Evolutionary conservation across 1,284 basidiomycete genomes (phyloP), one percentile per base, ranked within the genome.

Genomic region (Neonothopanus nambi): DNA sequence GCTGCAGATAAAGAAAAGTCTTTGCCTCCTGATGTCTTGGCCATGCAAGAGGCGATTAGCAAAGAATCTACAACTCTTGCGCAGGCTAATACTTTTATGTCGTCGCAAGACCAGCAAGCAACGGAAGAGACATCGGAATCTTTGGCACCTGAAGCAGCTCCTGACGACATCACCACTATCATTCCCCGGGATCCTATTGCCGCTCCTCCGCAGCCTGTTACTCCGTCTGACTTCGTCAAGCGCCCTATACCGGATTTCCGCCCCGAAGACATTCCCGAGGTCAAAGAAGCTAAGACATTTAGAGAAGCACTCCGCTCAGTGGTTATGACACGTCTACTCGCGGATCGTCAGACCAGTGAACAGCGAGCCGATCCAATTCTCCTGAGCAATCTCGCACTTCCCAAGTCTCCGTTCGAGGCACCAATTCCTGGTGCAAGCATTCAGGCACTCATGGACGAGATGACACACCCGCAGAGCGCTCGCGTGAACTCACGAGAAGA

Each of bases 341-440:
- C 70, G 56, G 84, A 88, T 63, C 72, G 67, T 15, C 83, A 87
- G 65, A 78, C 84, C 8, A 77, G 79, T 45, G 76, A 79, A 52
- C 82, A 85, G 59, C 79, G 80, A 26, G 74, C 87, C 13, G 73
- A 77, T 30, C 85, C 86, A 3, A 74, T 91, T 18, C 70, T 91
- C 7, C 65, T 76, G 56, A 76, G 80, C 33, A 91, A 90, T 64
- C 70, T 73, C 47, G 67, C 77, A 7, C 69, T 81, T 51, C 72
- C 76, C 12, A 44, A 61, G 62, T 17, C 57, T 61, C 5, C 41
- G 28, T 15, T 45, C 23, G 66, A 67, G 21, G 59, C 65, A 18
- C 56, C 67, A 42, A 57, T 68, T 61, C 67, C 58, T 59, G 70
- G 63, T 24, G 65, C 58, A 59, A 75, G 61, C 64, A 74, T 77